Evolutionary conservation across 768 basidiomycete genomes (phyloP).

Genomic region (Lanmaoa pseudosensibilis): DNA sequence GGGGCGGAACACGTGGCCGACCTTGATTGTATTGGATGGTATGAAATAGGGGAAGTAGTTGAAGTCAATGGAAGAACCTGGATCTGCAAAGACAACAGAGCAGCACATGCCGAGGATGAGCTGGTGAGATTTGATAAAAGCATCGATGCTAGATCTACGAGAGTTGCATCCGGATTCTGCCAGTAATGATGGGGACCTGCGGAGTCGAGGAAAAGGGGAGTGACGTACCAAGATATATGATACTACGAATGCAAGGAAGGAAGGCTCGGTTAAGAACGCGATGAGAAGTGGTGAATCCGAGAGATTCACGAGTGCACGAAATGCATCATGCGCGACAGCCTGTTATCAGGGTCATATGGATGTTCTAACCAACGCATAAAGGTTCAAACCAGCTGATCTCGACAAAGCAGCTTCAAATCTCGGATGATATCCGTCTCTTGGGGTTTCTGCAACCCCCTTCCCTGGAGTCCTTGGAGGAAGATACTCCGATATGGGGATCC

Average conservation of each 20-base stretch:
- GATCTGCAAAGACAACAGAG: slow-evolving; percentile 65
- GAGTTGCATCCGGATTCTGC: slow-evolving; percentile 85
- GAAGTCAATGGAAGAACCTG: slow-evolving; percentile 51
- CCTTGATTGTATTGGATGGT: slow-evolving; percentile 75
- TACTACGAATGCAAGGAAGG: slow-evolving; percentile 78
- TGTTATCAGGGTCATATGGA: slow-evolving; percentile 35
- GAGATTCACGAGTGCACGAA: slow-evolving; percentile 90
- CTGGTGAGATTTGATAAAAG: slow-evolving; percentile 91
- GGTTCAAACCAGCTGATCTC: slow-evolving; percentile 72
- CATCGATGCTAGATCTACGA: slow-evolving; percentile 97
- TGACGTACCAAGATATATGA: slow-evolving; percentile 84
- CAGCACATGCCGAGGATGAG: slow-evolving; percentile 62
- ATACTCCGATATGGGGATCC: slow-evolving; percentile 70
- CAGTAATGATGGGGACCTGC: slow-evolving; percentile 9
- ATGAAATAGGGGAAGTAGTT: slow-evolving; percentile 46
- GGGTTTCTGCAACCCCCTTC: slow-evolving; percentile 54
- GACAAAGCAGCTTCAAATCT: slow-evolving; percentile 83
- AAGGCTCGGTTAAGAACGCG: slow-evolving; percentile 61
- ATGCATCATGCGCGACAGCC: slow-evolving; percentile 92
- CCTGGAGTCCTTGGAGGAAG: slow-evolving; percentile 64
- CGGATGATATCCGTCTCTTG: slow-evolving; percentile 70
- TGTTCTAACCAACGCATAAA: slow-evolving; percentile 32
- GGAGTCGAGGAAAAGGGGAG: not conserved
- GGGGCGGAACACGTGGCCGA: slow-evolving; percentile 79
- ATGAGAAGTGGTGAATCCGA: slow-evolving; percentile 78